Evolutionary conservation across 805 yeast genomes (phyloP).

Genomic region (Geotrichum ghanense): DNA sequence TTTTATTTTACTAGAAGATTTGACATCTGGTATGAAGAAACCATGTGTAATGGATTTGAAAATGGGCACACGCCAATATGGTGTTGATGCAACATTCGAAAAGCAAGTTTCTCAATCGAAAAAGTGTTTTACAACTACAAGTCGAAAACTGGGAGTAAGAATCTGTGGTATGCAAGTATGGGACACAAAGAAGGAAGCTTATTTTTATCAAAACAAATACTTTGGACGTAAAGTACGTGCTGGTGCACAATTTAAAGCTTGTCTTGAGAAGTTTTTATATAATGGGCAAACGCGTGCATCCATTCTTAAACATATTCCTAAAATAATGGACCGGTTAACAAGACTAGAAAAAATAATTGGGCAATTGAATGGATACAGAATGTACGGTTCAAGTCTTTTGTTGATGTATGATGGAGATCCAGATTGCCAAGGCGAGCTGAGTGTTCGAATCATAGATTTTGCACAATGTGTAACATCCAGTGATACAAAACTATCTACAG

Average conservation of each 20-base stretch:
- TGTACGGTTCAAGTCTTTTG: constrained; percentile 83
- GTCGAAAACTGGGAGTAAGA: constrained; percentile 74
- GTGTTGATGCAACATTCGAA: constrained; percentile 70
- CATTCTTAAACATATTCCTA: constrained; percentile 55
- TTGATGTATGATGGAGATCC: constrained; percentile 73
- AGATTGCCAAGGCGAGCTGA: constrained; percentile 11
- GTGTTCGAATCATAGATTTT: constrained; percentile 81
- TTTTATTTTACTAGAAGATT: constrained; percentile 79
- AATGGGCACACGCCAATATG: constrained; percentile 98
- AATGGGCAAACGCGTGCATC: constrained; percentile 55
- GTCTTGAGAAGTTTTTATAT: constrained; percentile 65
- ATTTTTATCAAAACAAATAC: constrained; percentile 75
- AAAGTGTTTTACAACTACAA: constrained; percentile 76
- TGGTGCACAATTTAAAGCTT: constrained; percentile 68
- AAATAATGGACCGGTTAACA: constrained; percentile 45
- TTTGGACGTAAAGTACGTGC: constrained; percentile 69
- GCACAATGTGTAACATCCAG: constrained; percentile 81
- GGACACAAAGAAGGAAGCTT: constrained; percentile 36
- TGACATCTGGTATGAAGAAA: constrained; percentile 66
- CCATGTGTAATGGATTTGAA: constrained; percentile 93
- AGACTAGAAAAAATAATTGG: constrained; percentile 46
- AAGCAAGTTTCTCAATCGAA: constrained; percentile 70
- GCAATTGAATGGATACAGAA: constrained; percentile 60
- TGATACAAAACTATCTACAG: constrained; percentile 30
- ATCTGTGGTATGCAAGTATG: constrained; percentile 92